These are phyloP conservation scores for Sphaerobolus stellatus DNA, from an alignment of 1,284 basidiomycete species.

Conservation along the genomic window DNA sequence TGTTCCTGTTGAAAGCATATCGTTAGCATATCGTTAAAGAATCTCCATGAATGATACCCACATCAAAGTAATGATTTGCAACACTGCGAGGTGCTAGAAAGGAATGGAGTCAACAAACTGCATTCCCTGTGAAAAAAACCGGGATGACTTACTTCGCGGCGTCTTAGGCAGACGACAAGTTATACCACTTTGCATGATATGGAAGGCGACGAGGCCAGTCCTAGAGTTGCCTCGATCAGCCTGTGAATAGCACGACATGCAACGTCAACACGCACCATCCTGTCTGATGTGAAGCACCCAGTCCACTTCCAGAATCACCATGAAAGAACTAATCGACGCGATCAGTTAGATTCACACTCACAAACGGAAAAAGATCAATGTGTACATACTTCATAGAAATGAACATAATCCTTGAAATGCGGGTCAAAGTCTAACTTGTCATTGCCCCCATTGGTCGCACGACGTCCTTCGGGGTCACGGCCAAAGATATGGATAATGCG, in stretches of 20 bases:
- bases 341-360: conserved; percentile 11
- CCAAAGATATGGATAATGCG: conserved; percentile 96
- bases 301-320: conserved; percentile 85
- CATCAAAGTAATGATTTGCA: conserved; percentile 93
- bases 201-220: conserved; percentile 91
- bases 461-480: conserved; percentile 79
- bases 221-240: conserved; percentile 33
- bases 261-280: conserved; percentile 68
- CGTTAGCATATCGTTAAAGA: background rate
- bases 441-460: conserved; percentile 91
- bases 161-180: conserved; percentile 85
- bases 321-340: conserved; percentile 78
- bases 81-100: conserved; percentile 79
- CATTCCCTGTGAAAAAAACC: too few relatives aligned
- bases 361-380: conserved; percentile 1
- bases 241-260: conserved; percentile 9
- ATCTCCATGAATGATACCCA: conserved; percentile 35
- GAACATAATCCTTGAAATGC: conserved; percentile 95
- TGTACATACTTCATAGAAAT: conserved; percentile 82
- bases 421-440: conserved; percentile 87
- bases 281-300: conserved; percentile 97
- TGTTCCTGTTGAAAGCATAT: conserved; percentile 55
- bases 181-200: conserved; percentile 84
- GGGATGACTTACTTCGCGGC: conserved; percentile 86
- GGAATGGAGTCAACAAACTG: conserved; percentile 19